phyloP scores from a whole-genome alignment of 2,329 filamentous ascomycete genomes.

The Gnomoniopsis smithogilvyi region DNA sequence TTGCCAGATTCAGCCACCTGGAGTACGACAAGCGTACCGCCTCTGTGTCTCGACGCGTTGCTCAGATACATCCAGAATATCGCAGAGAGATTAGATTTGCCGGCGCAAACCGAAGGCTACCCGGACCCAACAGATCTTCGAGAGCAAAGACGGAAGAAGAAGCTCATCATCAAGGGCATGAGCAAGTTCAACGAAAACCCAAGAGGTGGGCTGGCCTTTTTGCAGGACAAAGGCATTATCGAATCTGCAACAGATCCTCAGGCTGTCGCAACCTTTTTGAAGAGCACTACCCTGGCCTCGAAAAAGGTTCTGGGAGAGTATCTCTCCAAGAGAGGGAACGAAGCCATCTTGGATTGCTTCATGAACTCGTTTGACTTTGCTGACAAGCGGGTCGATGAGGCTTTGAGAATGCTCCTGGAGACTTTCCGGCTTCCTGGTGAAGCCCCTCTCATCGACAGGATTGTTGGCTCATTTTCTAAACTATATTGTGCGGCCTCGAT shows the following conservation, averaged over 20 bases:
- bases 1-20: conserved; percentile 96
- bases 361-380: conserved; percentile 85
- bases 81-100: conserved; percentile 76
- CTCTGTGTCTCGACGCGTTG: conserved; percentile 87
- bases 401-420: conserved; percentile 80
- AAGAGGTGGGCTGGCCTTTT: conserved; percentile 81
- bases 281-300: conserved; percentile 81
- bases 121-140: conserved; percentile 64
- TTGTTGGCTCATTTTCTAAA: conserved; percentile 82
- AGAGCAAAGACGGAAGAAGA: conserved; percentile 76
- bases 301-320: conserved; percentile 92
- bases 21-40: conserved; percentile 98
- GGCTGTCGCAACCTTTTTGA: conserved; percentile 82
- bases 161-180: conserved; percentile 81
- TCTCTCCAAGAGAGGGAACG: conserved; percentile 86
- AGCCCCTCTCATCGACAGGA: conserved; percentile 86
- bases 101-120: conserved; percentile 60
- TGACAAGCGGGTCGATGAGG: conserved; percentile 85
- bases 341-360: conserved; percentile 79
- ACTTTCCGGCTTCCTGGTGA: conserved; percentile 93
- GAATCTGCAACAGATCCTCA: conserved; percentile 68
- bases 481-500: conserved; percentile 72
- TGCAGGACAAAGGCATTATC: conserved; percentile 84
- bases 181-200: conserved; percentile 94
- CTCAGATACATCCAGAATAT: conserved; percentile 90